Percentiles rank a stretch among this genome's conserved stretches.
Evolutionary conservation across 2,329 filamentous ascomycete species (phyloP).

Genomic region (Penicillium sp.): DNA sequence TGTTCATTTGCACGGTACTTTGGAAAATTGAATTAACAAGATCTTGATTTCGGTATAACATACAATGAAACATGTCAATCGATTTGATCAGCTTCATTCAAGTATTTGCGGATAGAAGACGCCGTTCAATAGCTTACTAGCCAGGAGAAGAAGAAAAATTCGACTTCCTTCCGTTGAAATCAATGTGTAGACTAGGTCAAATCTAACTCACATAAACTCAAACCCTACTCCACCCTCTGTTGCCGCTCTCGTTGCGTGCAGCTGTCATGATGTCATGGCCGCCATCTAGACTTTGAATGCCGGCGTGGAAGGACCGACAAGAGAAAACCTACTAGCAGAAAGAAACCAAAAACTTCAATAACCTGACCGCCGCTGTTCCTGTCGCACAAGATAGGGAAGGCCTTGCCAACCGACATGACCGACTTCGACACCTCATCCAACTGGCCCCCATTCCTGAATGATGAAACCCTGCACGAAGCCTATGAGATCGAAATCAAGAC

Average conservation of each 20-base stretch:
- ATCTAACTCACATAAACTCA: background rate
- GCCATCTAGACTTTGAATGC: background rate
- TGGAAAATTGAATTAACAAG: no score
- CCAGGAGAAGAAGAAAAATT: no score
- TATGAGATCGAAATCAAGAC: slow-evolving; percentile 28
- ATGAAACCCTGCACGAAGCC: slow-evolving; percentile 25
- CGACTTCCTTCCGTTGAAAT: no score
- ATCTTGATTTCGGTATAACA: no score
- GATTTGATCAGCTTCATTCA: no score
- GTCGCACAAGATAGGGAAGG: no score
- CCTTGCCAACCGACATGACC: slow-evolving; percentile 4
- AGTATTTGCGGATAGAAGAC: no score
- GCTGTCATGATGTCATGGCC: slow-evolving; percentile 1
- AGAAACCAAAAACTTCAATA: no score
- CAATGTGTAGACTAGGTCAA: background rate
- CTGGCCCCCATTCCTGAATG: slow-evolving; percentile 7
- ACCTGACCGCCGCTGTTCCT: no score
- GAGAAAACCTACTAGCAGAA: background rate
- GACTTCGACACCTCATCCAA: background rate
- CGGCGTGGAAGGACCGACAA: background rate
- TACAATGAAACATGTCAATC: no score
- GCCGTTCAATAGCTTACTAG: no score
- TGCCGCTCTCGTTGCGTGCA: background rate
- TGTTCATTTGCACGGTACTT: no score
- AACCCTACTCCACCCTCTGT: background rate